Evolutionary conservation across 2,329 filamentous ascomycete species (phyloP).

Genomic region (Cryphonectria parasitica): DNA sequence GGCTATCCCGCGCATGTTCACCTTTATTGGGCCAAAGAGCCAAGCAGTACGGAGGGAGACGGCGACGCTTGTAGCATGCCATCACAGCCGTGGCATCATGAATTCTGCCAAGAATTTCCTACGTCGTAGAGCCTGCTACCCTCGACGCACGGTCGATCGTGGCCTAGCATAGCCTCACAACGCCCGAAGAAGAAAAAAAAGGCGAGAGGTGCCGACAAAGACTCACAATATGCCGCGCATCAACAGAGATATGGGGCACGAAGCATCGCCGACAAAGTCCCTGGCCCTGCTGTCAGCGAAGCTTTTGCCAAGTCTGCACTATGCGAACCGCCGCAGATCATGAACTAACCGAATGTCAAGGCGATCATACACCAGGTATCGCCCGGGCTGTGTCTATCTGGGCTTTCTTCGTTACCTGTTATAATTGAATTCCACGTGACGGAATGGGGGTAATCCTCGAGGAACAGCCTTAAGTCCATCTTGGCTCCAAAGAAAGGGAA

Average conservation of each 20-base stretch:
- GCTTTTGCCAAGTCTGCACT: slow-evolving; percentile 9
- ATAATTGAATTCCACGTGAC: slow-evolving; percentile 6
- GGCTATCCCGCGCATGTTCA: slow-evolving; percentile 12
- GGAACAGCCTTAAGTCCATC: slow-evolving; percentile 18
- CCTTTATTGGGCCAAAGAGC: slow-evolving; percentile 25
- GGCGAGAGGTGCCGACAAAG: slow-evolving; percentile 5
- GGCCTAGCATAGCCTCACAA: slow-evolving; percentile 16
- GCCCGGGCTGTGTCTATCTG: slow-evolving; percentile 13
- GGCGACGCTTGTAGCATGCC: neutral
- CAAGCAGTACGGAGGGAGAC: slow-evolving; percentile 14
- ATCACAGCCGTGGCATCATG: slow-evolving; percentile 1
- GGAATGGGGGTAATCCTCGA: slow-evolving; percentile 6
- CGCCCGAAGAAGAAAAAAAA: neutral
- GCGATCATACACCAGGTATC: slow-evolving; percentile 14
- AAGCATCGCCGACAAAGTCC: neutral
- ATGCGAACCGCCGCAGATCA: slow-evolving; percentile 22
- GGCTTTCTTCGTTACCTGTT: slow-evolving; percentile 20
- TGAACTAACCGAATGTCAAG: slow-evolving; percentile 17
- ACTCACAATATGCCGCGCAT: neutral
- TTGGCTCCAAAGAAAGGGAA: slow-evolving; percentile 24
- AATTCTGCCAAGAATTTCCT: neutral
- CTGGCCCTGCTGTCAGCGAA: slow-evolving; percentile 3
- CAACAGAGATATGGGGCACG: neutral
- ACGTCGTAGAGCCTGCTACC: neutral
- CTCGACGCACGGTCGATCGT: neutral